These are phyloP conservation scores for Stereocaulon alpinum DNA, from an alignment of 495 filamentous ascomycete genomes.

Conservation along the genomic window DNA sequence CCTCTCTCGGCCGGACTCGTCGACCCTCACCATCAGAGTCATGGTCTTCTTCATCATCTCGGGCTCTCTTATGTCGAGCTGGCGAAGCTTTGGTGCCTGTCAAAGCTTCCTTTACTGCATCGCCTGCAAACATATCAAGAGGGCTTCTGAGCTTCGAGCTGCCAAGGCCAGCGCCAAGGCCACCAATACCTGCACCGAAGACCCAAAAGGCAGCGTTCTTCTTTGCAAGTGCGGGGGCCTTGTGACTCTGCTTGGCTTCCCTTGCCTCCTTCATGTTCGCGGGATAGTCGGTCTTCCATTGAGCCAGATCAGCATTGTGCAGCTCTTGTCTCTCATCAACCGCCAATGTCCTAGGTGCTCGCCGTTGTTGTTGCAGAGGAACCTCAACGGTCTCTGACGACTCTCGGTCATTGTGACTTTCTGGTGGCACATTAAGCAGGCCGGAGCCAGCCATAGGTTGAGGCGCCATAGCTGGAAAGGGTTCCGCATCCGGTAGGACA, in stretches of 20 bases:
- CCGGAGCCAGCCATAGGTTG: constrained; percentile 13
- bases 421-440: constrained; percentile 12
- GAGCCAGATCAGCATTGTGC: constrained; percentile 42
- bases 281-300: constrained; percentile 52
- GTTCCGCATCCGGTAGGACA: constrained; percentile 26
- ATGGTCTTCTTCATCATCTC: constrained; percentile 28
- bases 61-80: constrained; percentile 33
- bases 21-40: constrained; percentile 30
- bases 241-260: constrained; percentile 35
- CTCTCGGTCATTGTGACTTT: constrained; percentile 15
- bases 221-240: constrained; percentile 34
- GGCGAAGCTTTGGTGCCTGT: constrained; percentile 23
- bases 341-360: constrained; percentile 16
- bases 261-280: constrained; percentile 39
- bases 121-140: constrained; percentile 46
- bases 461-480: constrained; percentile 21
- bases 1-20: constrained; percentile 36
- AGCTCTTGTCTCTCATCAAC: constrained; percentile 39
- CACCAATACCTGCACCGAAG: constrained; percentile 44
- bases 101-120: constrained; percentile 38
- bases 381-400: constrained; percentile 22
- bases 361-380: constrained; percentile 14
- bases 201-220: constrained; percentile 48
- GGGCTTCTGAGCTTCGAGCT: constrained; percentile 32
- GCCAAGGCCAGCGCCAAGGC: constrained; percentile 42